Base-by-base conservation (phyloP, 139 green algal genomes). In the Closterium sp. region DNA sequence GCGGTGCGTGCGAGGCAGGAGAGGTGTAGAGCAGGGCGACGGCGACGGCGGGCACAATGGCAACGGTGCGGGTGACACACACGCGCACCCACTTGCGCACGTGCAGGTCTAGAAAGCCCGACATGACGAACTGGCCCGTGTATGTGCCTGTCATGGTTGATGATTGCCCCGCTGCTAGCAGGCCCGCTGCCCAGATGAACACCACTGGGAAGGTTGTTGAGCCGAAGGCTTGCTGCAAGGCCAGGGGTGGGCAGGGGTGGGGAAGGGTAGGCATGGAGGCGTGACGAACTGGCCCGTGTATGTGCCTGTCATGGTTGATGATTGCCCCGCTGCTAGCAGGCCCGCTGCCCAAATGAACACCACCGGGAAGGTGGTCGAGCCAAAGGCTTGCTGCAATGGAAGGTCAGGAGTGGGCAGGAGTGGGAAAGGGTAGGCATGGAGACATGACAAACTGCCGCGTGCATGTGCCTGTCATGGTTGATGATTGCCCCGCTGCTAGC, bases 281-380 rank as follows among this genome's bases (percentile, higher is more conserved):
- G n/a, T 97, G 19, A 98, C 96, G 90, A 97, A 97, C 95, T 98
- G 97, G n/a, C 96, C 96, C 1, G 97, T 95, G 92, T 97, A 98
- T 29, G 96, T 97, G 29, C 96, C 96, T 0, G 97, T 98, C 94
- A 98, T 97, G 88, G 96, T 97, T 93, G 88, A 95, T 91, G 91
- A 96, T 90, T 98, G 96, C 34, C 94, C 95, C 1, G 95, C 91
- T 7, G 95, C 94, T 19, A 96, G 91, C 28, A 96, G 89, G 4
- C 91, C 91, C 7, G 73, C 45, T 11, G 91, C 91, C 91, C 91
- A 70, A 10, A 93, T 93, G 88, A 89, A 92, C 5, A 93, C 19
- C 34, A 93, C 42, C 13, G 91, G 88, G 17, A 70, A 70, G 50
- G 50, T 70, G 7, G 50, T 24, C 3, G 87, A 89, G 38, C 88